Base-by-base conservation (phyloP, 495 filamentous ascomycete species). In the Penicillium diatomitis region DNA sequence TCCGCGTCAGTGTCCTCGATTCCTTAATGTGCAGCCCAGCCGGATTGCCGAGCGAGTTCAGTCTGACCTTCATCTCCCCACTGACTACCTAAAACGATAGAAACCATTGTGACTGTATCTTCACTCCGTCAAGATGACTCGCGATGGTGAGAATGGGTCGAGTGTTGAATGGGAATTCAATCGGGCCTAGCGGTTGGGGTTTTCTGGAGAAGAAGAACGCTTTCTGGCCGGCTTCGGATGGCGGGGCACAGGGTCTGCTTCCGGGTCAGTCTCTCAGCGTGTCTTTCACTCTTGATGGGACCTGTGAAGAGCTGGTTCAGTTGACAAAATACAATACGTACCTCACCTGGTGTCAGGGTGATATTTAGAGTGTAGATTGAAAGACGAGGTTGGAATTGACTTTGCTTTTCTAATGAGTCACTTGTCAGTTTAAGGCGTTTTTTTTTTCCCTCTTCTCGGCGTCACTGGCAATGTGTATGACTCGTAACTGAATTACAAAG, bases 1-100 rank as follows among this genome's bases (percentile, higher is more conserved):
- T 30, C 32, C 40, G 47, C 33, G 38, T 42, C 44, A 46, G 44
- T 10, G 39, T 20, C 20, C 20, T 20, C 20, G 20, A 20, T 20
- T 20, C 20, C 20, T 20, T 20, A 20, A 20, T 20, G 20, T 20
- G 20, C 20, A 20, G 20, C 20, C 20, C 20, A 20, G 20, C 20
- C 20, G 20, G 20, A 20, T 20, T 20, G 20, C 20, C 20, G 20
- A 20, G 20, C 20, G 20, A 20, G 20, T 20, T 20, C 20, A 20
- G 20, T 29, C 65, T 39, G 44, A 72, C 70, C 84, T 72, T 87
- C 85, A 70, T 86, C 84, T 55, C 84, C 84, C 68, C 72, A 84
- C 68, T 84, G 81, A 59, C 68, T 70, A 50, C 81, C 81, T 53
- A 85, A 64, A 53, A 82, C 77, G 52, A 84, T 75, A 41, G 80